Evolutionary conservation across 2,329 filamentous ascomycete genomes (phyloP), one percentile per base, ranked within the genome.

Genomic region (Nakataea oryzae): DNA sequence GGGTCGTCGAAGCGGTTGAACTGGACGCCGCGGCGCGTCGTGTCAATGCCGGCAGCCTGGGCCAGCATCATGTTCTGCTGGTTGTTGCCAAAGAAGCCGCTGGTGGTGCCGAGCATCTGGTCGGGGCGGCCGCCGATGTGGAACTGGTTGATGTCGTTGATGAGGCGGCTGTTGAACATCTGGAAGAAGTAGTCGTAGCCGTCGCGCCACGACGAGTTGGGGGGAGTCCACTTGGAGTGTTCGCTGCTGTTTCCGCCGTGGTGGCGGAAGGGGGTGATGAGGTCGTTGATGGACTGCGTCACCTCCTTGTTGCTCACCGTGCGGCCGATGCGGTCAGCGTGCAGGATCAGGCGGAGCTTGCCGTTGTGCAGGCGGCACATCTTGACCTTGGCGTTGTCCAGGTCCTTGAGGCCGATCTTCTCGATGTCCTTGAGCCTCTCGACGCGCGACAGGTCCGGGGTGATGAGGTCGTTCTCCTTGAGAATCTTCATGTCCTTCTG

Each of bases 341-440:
- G 66, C 34, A 79, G 67, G 3, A 76, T 68, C 30, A 79, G 66
- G 57, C 73, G 73, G 6, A 79, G 71, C 72, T 79, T 78, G 66
- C 77, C 76, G 65, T 79, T 79, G 67, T 73, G 70, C 68, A 79
- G 72, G 61, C 71, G 69, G n/a, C 76, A 76, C 61, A 71, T 67
- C 69, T 76, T 75, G 67, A 78, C 73, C 50, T 67, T 68, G 47
- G 70, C 65, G 30, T 74, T 67, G 24, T 68, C 69, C 8, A 78
- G 60, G 29, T 75, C 71, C 67, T 75, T 73, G 57, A 77, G 63
- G 1, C 76, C 76, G 57, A 79, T 66, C 60, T 72, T 69, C 68
- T 75, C 69, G 11, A 79, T 74, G 64, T 79, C 68, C 60, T 70
- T 64, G 17, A 78, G 67, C 57, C 68, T 71, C 62, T 69, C 66